Base-by-base conservation (phyloP, 805 yeast genomes). In the Starmera quercuum region DNA sequence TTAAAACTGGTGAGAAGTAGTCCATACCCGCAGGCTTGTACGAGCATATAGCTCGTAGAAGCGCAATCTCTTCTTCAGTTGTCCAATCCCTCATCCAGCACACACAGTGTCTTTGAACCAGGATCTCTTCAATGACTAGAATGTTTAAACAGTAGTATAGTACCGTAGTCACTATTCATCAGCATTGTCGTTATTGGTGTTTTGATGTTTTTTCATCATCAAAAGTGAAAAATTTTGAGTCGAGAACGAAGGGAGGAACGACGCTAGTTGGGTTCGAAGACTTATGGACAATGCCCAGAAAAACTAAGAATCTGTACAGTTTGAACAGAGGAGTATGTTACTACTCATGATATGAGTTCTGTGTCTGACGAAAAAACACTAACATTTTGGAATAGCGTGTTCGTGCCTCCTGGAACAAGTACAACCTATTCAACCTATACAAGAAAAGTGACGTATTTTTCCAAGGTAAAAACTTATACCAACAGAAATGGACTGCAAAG, bases 401-500 rank as follows among this genome's bases (percentile, higher is more conserved):
- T 46, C 82, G 97, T 48, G 74, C 95, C 39, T 83, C 96, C 17
- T 83, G 85, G 81, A 88, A 85, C 74, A 87, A 87, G 62, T 78
- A 76, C 61, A 90, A 90, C 57, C 66, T 92, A 56, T 92, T 85
- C 74, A 92, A 92, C 52, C 54, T 87, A 49, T 77, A 81, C 68
- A 82, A 87, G 66, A 83, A 81, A 58, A 68, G 75, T 30, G 68
- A 67, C 39, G 61, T 71, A 23, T 63, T 57, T 35, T 73, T 72
- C 53, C 64, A 67, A 41, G 68, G 76, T 4, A 73, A 73, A 59
- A 75, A 95, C n/a, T 65, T 85, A 38, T 92, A 70, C 61, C 95
- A 85, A 60, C 95, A 90, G 59, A 86, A 87, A 61, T 92, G 95
- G 90, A 62, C 70, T 6, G 80, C 96, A 33, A 90, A 92, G 58